phyloP scores from a whole-genome alignment of 768 basidiomycete genomes.

The Lenzites betulinus region DNA sequence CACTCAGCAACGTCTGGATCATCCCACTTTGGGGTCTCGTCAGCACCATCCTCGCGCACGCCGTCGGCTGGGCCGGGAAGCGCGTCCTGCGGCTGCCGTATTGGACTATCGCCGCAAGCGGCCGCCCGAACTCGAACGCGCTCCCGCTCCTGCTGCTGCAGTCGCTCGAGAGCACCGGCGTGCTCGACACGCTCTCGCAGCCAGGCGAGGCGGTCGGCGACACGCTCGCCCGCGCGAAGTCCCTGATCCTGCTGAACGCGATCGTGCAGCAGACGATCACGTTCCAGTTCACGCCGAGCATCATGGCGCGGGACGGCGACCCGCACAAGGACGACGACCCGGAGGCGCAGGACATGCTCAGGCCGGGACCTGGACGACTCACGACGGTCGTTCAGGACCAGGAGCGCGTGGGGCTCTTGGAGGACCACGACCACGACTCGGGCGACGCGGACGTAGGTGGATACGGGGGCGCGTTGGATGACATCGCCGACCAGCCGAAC shows the following conservation, averaged over 20 bases:
- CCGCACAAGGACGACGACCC: constrained; percentile 11
- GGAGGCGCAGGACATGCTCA: constrained; percentile 16
- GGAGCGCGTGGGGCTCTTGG: constrained; percentile 32
- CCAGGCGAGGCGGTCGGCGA: constrained; percentile 19
- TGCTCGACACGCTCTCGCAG: constrained; percentile 25
- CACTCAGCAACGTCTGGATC: constrained; percentile 29
- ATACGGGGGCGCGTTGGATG: constrained; percentile 19
- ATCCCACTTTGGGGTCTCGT: constrained; percentile 32
- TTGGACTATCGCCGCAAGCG: constrained; percentile 35
- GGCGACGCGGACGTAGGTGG: constrained; percentile 9
- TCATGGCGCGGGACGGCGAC: constrained; percentile 25
- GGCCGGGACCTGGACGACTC: constrained; percentile 20
- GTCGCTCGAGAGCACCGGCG: constrained; percentile 28
- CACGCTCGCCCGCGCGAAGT: constrained; percentile 29
- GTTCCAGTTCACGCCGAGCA: constrained; percentile 30
- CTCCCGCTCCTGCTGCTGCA: constrained; percentile 33
- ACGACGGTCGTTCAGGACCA: constrained; percentile 27
- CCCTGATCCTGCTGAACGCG: constrained; percentile 34
- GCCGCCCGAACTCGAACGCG: constrained; percentile 33
- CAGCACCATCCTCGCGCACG: constrained; percentile 30
- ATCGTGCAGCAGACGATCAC: constrained; percentile 34
- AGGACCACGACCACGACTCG: constrained; percentile 20
- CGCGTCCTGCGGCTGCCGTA: constrained; percentile 23
- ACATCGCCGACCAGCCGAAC: constrained; percentile 28
- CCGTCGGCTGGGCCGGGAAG: constrained; percentile 30